phyloP scores from a whole-genome alignment of 2,329 filamentous ascomycete species.

The Fusarium sp. region DNA sequence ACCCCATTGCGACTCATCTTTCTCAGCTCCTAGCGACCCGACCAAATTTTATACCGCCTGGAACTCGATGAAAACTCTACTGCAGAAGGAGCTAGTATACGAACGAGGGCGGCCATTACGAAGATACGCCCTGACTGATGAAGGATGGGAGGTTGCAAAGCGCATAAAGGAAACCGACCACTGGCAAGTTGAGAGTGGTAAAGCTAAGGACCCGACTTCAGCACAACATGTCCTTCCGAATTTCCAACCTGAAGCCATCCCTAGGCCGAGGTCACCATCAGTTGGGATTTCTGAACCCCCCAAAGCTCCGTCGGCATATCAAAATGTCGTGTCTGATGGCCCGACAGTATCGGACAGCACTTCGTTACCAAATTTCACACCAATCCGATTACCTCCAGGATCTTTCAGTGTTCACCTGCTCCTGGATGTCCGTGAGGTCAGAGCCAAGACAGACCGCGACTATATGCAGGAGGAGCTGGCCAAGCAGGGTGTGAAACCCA shows the following conservation, averaged over 20 bases:
- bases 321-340: conserved; percentile 60
- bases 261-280: conserved; percentile 35
- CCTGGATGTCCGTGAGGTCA: conserved; percentile 82
- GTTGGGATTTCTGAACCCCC: conserved; percentile 31
- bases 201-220: conserved; percentile 19
- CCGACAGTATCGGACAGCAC: conserved; percentile 49
- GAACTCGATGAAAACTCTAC: conserved; percentile 84
- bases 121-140: conserved; percentile 80
- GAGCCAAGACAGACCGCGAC: conserved; percentile 79
- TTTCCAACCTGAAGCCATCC: conserved; percentile 5
- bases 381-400: conserved; percentile 74
- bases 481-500: conserved; percentile 75
- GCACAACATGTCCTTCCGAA: conserved; percentile 12
- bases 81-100: conserved; percentile 80
- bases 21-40: conserved; percentile 76
- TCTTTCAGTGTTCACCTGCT: conserved; percentile 81
- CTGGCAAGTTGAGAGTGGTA: conserved; percentile 50
- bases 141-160: conserved; percentile 81
- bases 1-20: conserved; percentile 80
- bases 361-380: conserved; percentile 65
- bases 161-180: conserved; percentile 71
- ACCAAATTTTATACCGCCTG: conserved; percentile 84
- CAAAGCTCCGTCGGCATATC: conserved; percentile 49
- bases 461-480: conserved; percentile 81
- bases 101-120: conserved; percentile 78